These are phyloP conservation scores for Phyllosticta ampelicida DNA, from an alignment of 2,329 filamentous ascomycete genomes.

Conservation along the genomic window DNA sequence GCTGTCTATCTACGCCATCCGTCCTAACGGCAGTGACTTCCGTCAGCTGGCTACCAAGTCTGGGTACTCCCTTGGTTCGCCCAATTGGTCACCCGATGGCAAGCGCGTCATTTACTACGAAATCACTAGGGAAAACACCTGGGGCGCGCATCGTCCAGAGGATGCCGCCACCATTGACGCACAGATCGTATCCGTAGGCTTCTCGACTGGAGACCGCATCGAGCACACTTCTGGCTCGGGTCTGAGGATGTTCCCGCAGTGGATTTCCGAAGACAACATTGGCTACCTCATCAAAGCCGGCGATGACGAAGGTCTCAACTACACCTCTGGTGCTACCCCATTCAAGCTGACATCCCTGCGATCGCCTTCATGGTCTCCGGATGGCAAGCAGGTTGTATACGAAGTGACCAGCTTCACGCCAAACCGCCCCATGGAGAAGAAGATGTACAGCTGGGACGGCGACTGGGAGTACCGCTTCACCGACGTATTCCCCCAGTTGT, in stretches of 20 bases:
- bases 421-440: conserved; percentile 26
- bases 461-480: conserved; percentile 35
- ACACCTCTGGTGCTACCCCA: conserved; percentile 14
- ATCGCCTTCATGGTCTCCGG: conserved; percentile 25
- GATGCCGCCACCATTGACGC: conserved; percentile 18
- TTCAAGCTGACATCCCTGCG: conserved; percentile 8
- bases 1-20: conserved; percentile 31
- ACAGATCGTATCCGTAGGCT: conserved; percentile 28
- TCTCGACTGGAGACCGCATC: conserved; percentile 29
- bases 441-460: conserved; percentile 30
- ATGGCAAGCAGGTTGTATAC: conserved; percentile 21
- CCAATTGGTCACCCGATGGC: conserved; percentile 21
- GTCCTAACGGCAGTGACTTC: conserved; percentile 28
- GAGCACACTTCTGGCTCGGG: conserved; percentile 20
- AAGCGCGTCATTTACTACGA: conserved; percentile 23
- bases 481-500: conserved; percentile 32
- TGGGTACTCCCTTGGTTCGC: conserved; percentile 29
- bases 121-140: conserved; percentile 30
- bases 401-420: conserved; percentile 17
- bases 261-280: conserved; percentile 9
- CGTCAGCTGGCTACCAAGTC: conserved; percentile 23
- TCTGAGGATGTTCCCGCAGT: conserved; percentile 23
- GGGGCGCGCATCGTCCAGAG: conserved; percentile 24
- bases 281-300: conserved; percentile 22
- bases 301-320: conserved; percentile 19